Evolutionary conservation across 1,139 yeast species (phyloP), one percentile per base, ranked within the genome.

Genomic region (Suhomyces atakaporum): DNA sequence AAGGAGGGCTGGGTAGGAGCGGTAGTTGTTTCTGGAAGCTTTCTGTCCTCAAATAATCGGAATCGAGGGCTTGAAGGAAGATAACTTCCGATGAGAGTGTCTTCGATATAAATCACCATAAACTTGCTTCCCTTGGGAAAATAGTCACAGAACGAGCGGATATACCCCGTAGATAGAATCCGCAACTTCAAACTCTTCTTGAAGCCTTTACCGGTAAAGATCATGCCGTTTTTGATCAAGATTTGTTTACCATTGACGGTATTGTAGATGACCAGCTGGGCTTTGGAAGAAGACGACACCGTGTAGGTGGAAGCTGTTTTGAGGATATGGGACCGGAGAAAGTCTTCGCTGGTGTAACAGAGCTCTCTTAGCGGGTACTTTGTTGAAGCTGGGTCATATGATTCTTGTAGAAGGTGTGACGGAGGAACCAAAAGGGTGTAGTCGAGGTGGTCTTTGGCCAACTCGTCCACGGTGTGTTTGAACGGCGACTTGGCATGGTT

Each of bases 251-350:
- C 79, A 51, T 76, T 84, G 33, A 81, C 49, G 0, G 94, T 83
- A 35, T 66, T 65, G 51, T 75, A 81, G 20, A 76, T 60, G 5
- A 60, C 60, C 72, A 68, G 74, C 33, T 61, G 66, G 16, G 53
- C 56, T 42, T 73, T 66, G 2, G 79, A 62, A 23, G 66, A 51
- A 39, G 66, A 62, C 8, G 69, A 57, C 14, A 73, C 54, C 1
- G 71, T 57, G 27, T 53, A 50, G 7, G 70, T 59, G 1, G 63
- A 51, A 13, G 58, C 46, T 5, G 66, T 60, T 38, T 71, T 63
- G 19, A 86, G 58, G 16, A 88, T 75, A 58, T 88, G 96, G 1
- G 89, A 77, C 35, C 75, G 74, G 7, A 87, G 63, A 53, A 86
- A 88, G 19, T 84, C 90, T 32, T 79, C 81, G 35, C 68, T 73